phyloP scores from a whole-genome alignment of 2,329 filamentous ascomycete genomes.

The Bipolaris victoriae region DNA sequence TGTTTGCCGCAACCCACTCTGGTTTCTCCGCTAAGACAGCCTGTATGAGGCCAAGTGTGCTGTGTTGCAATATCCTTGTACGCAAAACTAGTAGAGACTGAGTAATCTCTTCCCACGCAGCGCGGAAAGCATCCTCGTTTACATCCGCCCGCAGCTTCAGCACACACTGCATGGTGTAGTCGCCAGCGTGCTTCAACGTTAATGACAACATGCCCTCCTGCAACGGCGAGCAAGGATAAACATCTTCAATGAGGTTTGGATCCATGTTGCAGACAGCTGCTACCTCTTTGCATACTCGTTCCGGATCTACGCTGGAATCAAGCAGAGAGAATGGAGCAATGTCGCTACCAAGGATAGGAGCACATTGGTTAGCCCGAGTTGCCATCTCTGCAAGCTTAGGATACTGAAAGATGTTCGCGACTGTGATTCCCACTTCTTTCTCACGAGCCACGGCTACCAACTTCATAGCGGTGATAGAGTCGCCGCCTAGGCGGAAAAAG shows the following conservation, averaged over 20 bases:
- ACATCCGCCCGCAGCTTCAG: conserved; percentile 32
- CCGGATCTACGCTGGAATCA: background rate
- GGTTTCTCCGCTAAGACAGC: conserved; percentile 17
- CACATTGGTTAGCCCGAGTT: background rate
- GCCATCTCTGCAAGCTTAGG: background rate
- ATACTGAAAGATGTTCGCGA: background rate
- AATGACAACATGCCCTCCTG: conserved; percentile 62
- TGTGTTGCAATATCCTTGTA: conserved; percentile 9
- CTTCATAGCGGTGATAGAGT: conserved; percentile 36
- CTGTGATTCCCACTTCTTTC: background rate
- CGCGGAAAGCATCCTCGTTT: background rate
- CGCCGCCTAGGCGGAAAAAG: conserved; percentile 32
- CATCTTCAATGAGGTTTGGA: conserved; percentile 51
- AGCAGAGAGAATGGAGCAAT: conserved; percentile 25
- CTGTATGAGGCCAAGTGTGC: conserved; percentile 12
- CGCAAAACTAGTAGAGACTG: background rate
- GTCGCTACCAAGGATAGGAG: conserved; percentile 16
- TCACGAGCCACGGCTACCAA: conserved; percentile 20
- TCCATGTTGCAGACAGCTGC: background rate
- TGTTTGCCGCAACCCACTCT: conserved; percentile 7
- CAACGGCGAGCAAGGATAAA: conserved; percentile 62
- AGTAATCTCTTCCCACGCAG: conserved; percentile 6
- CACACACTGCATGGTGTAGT: conserved; percentile 52
- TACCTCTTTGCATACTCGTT: conserved; percentile 1
- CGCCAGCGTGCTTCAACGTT: conserved; percentile 58